Evolutionary conservation across 306 rosid genomes (phyloP).

Genomic region (Prosopis cineraria): DNA sequence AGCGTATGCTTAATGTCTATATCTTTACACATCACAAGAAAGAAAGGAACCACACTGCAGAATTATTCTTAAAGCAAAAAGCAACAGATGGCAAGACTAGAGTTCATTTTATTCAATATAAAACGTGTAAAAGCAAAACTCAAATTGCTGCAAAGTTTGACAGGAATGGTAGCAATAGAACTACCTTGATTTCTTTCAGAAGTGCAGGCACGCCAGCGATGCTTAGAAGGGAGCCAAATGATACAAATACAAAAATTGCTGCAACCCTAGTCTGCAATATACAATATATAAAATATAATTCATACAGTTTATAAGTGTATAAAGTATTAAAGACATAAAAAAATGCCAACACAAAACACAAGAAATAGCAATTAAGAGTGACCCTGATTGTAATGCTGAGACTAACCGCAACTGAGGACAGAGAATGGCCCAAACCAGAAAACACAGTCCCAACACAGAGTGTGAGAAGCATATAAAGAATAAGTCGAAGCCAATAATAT

Average conservation of each 20-base stretch:
- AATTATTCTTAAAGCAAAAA: background rate
- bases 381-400: background rate
- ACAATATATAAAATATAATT: conserved; percentile 1
- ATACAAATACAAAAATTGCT: conserved; percentile 83
- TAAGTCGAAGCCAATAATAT: conserved; percentile 96
- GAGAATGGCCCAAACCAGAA: conserved; percentile 95
- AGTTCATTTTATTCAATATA: conserved; percentile 18
- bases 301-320: background rate
- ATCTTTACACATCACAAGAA: background rate
- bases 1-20: background rate
- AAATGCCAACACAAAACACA: background rate
- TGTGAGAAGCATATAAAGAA: conserved; percentile 83
- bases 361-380: conserved; percentile 13
- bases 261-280: conserved; percentile 91
- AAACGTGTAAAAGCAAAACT: conserved; percentile 22
- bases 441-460: conserved; percentile 87
- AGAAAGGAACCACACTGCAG: background rate
- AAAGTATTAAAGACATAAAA: conserved; percentile 14
- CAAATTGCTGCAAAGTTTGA: conserved; percentile 3
- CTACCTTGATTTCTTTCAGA: conserved; percentile 85
- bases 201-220: conserved; percentile 90
- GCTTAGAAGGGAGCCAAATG: conserved; percentile 93
- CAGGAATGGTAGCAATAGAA: background rate
- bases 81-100: background rate
- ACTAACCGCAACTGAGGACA: conserved; percentile 94